These are phyloP conservation scores for Suillus variegatus DNA, from an alignment of 768 basidiomycete species.

Conservation along the genomic window DNA sequence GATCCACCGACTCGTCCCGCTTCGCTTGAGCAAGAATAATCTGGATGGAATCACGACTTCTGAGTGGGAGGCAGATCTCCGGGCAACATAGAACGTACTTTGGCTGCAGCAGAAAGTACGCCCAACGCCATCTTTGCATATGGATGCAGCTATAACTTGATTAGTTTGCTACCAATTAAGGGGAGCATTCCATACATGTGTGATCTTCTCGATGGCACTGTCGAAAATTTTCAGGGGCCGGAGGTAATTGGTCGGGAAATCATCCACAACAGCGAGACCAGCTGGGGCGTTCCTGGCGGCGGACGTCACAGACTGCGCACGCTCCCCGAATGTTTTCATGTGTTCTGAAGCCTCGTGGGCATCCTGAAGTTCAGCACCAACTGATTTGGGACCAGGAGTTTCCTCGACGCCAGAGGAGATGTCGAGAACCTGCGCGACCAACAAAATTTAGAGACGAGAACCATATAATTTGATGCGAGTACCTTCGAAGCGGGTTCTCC, in stretches of 20 bases:
- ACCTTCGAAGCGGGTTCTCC: too few relatives aligned
- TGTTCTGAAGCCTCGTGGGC: background rate
- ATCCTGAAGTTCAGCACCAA: background rate
- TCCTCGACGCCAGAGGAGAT: background rate
- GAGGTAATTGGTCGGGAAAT: constrained; percentile 5
- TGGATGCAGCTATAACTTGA: constrained; percentile 6
- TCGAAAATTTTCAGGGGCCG: constrained; percentile 7
- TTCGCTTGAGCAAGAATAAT: constrained; percentile 5
- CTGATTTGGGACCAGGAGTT: background rate
- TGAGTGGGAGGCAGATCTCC: background rate
- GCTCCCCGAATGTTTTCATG: background rate
- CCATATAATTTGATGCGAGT: background rate
- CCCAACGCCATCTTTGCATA: constrained; percentile 10
- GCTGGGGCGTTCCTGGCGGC: background rate
- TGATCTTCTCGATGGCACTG: background rate
- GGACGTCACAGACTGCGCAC: background rate
- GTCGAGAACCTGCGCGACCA: background rate
- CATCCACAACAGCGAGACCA: background rate
- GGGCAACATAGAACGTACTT: background rate
- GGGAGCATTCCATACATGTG: background rate
- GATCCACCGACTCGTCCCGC: background rate
- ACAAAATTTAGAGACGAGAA: background rate
- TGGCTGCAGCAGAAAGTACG: background rate
- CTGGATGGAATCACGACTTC: background rate
- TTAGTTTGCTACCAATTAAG: background rate